These are phyloP conservation scores for Aspergillus sclerotialis DNA, from an alignment of 2,329 filamentous ascomycete genomes.

Conservation along the genomic window DNA sequence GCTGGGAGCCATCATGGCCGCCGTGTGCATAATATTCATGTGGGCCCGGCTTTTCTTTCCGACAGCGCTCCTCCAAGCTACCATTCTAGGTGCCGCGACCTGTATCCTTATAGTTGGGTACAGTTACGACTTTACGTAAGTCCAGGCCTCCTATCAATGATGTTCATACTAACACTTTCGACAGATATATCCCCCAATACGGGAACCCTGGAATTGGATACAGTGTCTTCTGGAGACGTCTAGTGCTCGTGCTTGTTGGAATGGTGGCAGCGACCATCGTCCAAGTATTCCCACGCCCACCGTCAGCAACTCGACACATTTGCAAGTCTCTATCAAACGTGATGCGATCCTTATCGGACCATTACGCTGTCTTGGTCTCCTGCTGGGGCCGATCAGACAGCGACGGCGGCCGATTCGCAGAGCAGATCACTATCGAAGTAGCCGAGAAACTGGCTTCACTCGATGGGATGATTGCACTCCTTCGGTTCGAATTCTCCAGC, in stretches of 20 bases:
- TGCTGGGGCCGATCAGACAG: slow-evolving; percentile 31
- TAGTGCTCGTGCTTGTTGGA: slow-evolving; percentile 39
- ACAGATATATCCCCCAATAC: slow-evolving; percentile 35
- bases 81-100: slow-evolving; percentile 37
- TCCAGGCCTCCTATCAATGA: background rate
- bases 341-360: slow-evolving; percentile 39
- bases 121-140: slow-evolving; percentile 38
- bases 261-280: slow-evolving; percentile 39
- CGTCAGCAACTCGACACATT: slow-evolving; percentile 41
- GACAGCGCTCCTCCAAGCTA: slow-evolving; percentile 21
- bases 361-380: slow-evolving; percentile 45
- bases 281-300: slow-evolving; percentile 42
- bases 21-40: slow-evolving; percentile 25
- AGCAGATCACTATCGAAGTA: slow-evolving; percentile 24
- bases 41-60: slow-evolving; percentile 30
- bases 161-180: slow-evolving; percentile 1
- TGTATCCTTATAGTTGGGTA: slow-evolving; percentile 42
- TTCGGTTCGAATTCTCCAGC: slow-evolving; percentile 33
- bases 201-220: slow-evolving; percentile 44
- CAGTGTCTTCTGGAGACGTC: slow-evolving; percentile 43
- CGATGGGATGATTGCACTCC: slow-evolving; percentile 25
- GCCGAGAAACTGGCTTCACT: slow-evolving; percentile 27
- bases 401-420: slow-evolving; percentile 19
- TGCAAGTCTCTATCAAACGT: slow-evolving; percentile 40
- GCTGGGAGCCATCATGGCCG: slow-evolving; percentile 36